These are phyloP conservation scores for Clitopilus hobsonii DNA, from an alignment of 768 basidiomycete species.

Conservation along the genomic window DNA sequence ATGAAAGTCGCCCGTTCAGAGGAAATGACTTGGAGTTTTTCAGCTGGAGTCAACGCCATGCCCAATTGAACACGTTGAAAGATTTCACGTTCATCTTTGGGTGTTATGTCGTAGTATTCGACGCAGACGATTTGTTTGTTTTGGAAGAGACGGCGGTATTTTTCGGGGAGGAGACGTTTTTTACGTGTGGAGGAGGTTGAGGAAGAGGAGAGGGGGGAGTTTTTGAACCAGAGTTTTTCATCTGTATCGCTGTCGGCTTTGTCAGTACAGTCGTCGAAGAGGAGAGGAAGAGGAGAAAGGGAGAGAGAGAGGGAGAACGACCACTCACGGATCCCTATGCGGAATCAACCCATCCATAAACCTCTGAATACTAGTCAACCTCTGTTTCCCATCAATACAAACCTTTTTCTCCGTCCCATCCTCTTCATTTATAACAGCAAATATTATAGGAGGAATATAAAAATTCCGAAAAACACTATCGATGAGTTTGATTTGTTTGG, in stretches of 20 bases:
- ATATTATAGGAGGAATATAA: conserved; percentile 72
- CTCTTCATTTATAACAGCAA: conserved; percentile 46
- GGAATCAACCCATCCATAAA: conserved; percentile 5
- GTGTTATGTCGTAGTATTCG: conserved; percentile 63
- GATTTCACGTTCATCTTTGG: conserved; percentile 59
- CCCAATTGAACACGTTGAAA: conserved; percentile 78
- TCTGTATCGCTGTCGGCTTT: conserved; percentile 14
- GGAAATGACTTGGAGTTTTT: conserved; percentile 65
- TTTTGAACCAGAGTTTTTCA: conserved; percentile 51
- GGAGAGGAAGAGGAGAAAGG: not conserved
- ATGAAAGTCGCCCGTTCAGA: conserved; percentile 55
- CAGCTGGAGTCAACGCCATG: conserved; percentile 72
- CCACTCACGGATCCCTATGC: not conserved
- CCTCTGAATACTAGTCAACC: conserved; percentile 51
- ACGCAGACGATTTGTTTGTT: conserved; percentile 79
- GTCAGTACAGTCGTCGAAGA: not conserved
- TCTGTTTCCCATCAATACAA: conserved; percentile 58
- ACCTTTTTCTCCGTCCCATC: conserved; percentile 63
- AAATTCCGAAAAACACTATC: conserved; percentile 79
- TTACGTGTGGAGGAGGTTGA: conserved; percentile 14
- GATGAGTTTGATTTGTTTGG: conserved; percentile 70
- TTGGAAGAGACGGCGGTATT: conserved; percentile 53
- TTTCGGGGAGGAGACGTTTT: conserved; percentile 40
- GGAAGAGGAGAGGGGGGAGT: not conserved
- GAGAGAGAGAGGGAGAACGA: no score